Evolutionary conservation across 2,329 filamentous ascomycete species (phyloP).

Genomic region (Aspergillus pseudonomiae): DNA sequence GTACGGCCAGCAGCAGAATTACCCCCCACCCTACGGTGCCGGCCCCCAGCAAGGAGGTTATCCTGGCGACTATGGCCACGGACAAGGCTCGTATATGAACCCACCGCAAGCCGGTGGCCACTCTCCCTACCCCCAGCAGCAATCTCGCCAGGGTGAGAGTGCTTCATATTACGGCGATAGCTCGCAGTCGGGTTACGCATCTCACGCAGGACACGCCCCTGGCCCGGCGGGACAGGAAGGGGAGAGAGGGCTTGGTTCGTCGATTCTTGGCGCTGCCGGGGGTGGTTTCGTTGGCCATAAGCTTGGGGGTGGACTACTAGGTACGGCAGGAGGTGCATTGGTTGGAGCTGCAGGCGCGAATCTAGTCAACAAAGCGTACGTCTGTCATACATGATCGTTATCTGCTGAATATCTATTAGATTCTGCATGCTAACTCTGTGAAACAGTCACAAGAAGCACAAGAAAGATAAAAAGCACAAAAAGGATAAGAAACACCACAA

Average conservation of each 20-base stretch:
- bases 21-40: conserved; percentile 15
- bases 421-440: conserved; percentile 1
- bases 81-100: conserved; percentile 22
- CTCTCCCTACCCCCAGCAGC: conserved; percentile 31
- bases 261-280: conserved; percentile 40
- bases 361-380: conserved; percentile 33
- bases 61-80: conserved; percentile 24
- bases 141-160: conserved; percentile 30
- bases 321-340: conserved; percentile 37
- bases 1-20: conserved; percentile 18
- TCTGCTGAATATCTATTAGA: conserved; percentile 11
- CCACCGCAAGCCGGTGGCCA: conserved; percentile 31
- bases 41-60: conserved; percentile 20
- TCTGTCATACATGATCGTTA: conserved; percentile 1
- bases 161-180: conserved; percentile 36
- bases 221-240: conserved; percentile 29
- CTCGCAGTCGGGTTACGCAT: conserved; percentile 18
- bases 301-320: conserved; percentile 37
- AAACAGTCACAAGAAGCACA: conserved; percentile 29
- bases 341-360: conserved; percentile 38
- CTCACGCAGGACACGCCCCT: conserved; percentile 24
- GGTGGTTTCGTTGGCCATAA: conserved; percentile 41
- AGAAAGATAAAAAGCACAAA: conserved; percentile 28
- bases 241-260: conserved; percentile 40
- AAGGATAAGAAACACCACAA: conserved; percentile 15